Base-by-base conservation (phyloP, 1,284 basidiomycete genomes). In the Xerocomus amazonicus region DNA sequence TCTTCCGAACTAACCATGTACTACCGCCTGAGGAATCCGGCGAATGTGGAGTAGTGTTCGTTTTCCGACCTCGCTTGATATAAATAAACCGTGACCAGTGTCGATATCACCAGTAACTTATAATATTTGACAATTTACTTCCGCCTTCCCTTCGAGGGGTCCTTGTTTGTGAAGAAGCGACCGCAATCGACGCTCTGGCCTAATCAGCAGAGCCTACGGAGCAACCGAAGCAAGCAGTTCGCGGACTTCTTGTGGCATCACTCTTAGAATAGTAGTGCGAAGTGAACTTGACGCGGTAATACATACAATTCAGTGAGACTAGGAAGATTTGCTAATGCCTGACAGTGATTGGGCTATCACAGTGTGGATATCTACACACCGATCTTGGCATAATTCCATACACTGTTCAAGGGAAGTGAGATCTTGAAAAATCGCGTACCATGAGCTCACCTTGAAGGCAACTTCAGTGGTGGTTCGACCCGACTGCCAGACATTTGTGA, bases 401-500 rank as follows among this genome's bases (percentile, higher is more conserved):
- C 81, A 83, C 87, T 90, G 45, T n/a, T 32, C 55, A 54, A 52
- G 17, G 37, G 32, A 9, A 27, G 28, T 48, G 14, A 50, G 42
- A n/a, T 9, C 14, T 23, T 33, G 37, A 14, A 28, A 19, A 4
- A 31, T 16, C 9, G 45, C 32, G 16, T n/a, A 26, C 48, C 36
- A 12, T 29, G 43, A 23, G 67, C 80, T 63, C 55, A 86, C 90
- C 62, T 73, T 68, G 19, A 84, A 62, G n/a, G 75, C 68, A 45
- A 82, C 70, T 3, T 68, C 65, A 2, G 76, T 61, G 6, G 70
- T 68, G 68, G 87, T 75, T 50, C 75, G 73, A 10, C 94, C 93
- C 7, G 80, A 80, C 61, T 94, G 81, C 83, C 87, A 88, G 19
- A 95, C 55, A 61, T 80, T 90, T 3, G 93, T 95, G 10, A 95